Evolutionary conservation across 441 rosid genomes (phyloP), one percentile per base, ranked within the genome.

Genomic region (Erodium trifolium): DNA sequence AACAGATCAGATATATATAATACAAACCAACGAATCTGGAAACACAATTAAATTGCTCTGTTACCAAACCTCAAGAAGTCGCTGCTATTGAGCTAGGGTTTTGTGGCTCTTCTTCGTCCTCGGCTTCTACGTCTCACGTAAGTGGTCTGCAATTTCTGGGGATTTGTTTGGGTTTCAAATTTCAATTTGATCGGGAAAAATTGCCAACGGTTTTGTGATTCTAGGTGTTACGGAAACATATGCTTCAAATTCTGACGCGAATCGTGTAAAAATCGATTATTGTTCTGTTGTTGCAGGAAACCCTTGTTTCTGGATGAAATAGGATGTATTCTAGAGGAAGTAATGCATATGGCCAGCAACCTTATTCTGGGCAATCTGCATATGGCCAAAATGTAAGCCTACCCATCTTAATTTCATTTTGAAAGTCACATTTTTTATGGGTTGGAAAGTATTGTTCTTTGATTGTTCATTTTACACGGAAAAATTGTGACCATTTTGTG

Each of bases 321-420:
- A 27, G 71, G 11, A 93, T 93, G 99, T 94, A 88, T 80, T 80
- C 91, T 29, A 87, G 99, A 86, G 97, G 94, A 34, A 74, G 76
- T 49, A 79, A 76, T 81, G 88, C 89, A 5, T 90, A 85, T 68
- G 97, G 97, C 43, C 97, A 93, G 69, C 91, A 84, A 67, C 64
- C 85, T 1, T 90, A 89, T 67, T 81, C 84, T 63, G 84, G 85
- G 0, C 96, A 92, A 78, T 91, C 97, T 35, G 91, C 91, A 16
- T 94, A 87, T 74, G 79, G 75, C 39, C 96, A 90, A 75, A 88
- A 88, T 77, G 98, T 92, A 77, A 87, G 96, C 73, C 1, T 62
- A 39, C 65, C 14, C 14, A 62, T 27, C 23, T 17, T 63, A 11
- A 67, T 64, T 67, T 29, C 17, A 59, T 12, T 55, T 53, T 11